phyloP scores from a whole-genome alignment of 306 rosid species.

The Begonia fuchsioides region DNA sequence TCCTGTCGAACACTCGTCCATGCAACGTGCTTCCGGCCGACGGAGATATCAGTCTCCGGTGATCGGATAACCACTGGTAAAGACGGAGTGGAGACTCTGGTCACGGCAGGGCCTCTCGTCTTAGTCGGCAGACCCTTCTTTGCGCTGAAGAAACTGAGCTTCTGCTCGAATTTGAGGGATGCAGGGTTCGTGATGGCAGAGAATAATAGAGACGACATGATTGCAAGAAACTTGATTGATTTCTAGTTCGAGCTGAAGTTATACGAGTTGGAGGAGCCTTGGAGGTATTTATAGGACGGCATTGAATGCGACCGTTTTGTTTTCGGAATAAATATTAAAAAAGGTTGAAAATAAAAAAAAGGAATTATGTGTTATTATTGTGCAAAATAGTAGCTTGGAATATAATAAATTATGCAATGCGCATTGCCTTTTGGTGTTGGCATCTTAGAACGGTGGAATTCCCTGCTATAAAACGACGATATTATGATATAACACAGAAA shows the following conservation, averaged over 20 bases:
- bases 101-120: slow-evolving; percentile 9
- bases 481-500: too few species aligned
- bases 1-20: slow-evolving; percentile 88
- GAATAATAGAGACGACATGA: slow-evolving; percentile 34
- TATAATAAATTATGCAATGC: too few species aligned
- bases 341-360: slow-evolving; percentile 4
- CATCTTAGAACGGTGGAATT: too few species aligned
- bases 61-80: slow-evolving; percentile 20
- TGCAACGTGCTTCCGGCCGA: slow-evolving; percentile 43
- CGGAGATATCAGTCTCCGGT: slow-evolving; percentile 8
- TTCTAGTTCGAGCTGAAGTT: not conserved
- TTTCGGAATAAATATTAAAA: slow-evolving; percentile 2
- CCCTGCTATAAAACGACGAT: too few species aligned
- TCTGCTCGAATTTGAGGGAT: not conserved
- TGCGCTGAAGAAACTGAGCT: not conserved
- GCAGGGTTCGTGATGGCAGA: slow-evolving; percentile 13
- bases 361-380: too few species aligned
- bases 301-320: slow-evolving; percentile 9
- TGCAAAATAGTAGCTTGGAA: too few species aligned
- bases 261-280: not conserved
- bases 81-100: slow-evolving; percentile 42
- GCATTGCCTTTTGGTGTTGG: too few species aligned
- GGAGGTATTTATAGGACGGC: slow-evolving; percentile 12
- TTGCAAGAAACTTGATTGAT: not conserved
- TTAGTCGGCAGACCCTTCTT: slow-evolving; percentile 1